Percentiles rank a stretch among this genome's conserved stretches.
Evolutionary conservation across 345 rosid species (phyloP).

Genomic region (Arabidopsis thaliana): TAIR10.1 NC_003076.8:8130501-8131000

Average conservation of each 20-base stretch:
- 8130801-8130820: constrained; percentile 78
- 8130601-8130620: neutral
- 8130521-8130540: constrained; percentile 82
- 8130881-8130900: constrained; percentile 5
- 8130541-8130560: constrained; percentile 87
- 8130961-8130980: constrained; percentile 78
- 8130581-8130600: constrained; percentile 1
- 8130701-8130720: constrained; percentile 77
- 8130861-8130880: constrained; percentile 39
- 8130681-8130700: constrained; percentile 67
- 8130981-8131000: constrained; percentile 82
- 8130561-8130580: constrained; percentile 77
- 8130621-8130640: neutral
- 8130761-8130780: constrained; percentile 68
- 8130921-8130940: constrained; percentile 21
- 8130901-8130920: neutral
- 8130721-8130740: constrained; percentile 82
- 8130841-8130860: constrained; percentile 53
- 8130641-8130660: neutral
- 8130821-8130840: constrained; percentile 72
- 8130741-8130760: constrained; percentile 62
- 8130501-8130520: constrained; percentile 80
- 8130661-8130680: neutral
- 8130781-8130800: constrained; percentile 65
- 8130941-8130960: constrained; percentile 64